phyloP scores from a whole-genome alignment of 164 flowering plant genomes.

The Magnolia changhungtana region DNA sequence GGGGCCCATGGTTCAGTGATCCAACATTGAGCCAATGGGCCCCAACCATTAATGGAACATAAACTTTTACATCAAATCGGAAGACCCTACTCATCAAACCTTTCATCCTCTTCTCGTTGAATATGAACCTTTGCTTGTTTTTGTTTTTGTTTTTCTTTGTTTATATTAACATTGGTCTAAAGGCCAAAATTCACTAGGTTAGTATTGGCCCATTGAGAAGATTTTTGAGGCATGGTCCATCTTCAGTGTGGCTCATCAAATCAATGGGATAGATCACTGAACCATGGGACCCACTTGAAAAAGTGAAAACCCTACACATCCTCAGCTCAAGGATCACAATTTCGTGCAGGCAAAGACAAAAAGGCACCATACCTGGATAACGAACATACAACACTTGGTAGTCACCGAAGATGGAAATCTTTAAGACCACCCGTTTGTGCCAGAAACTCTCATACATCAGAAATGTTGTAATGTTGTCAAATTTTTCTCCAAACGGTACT shows the following conservation, averaged over 20 bases:
- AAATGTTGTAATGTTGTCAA: slow-evolving; percentile 57
- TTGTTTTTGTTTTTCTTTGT: too few species aligned
- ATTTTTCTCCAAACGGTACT: slow-evolving; percentile 58
- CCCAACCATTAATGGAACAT: not conserved
- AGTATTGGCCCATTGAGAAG: too few species aligned
- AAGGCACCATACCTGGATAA: slow-evolving; percentile 56
- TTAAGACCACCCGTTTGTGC: slow-evolving; percentile 50
- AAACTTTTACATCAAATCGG: not conserved
- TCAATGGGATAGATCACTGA: not conserved
- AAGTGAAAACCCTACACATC: not conserved
- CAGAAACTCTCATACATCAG: slow-evolving; percentile 54
- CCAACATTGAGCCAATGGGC: too few species aligned
- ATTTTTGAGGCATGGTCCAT: not conserved
- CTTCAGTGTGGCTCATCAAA: not conserved
- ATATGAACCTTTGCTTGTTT: too few species aligned
- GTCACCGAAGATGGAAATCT: slow-evolving; percentile 49
- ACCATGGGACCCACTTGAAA: not conserved
- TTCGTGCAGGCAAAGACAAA: not conserved
- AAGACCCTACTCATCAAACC: not conserved
- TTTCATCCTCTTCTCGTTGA: not conserved
- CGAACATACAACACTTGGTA: slow-evolving; percentile 65
- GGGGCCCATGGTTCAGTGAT: not conserved
- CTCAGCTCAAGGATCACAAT: not conserved
- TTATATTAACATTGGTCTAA: too few species aligned
- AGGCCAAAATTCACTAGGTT: too few species aligned